Percentiles rank a stretch among this genome's conserved stretches.
Conservation (phyloP, 495 filamentous ascomycete species). For the Aspergillus sclerotioniger region DNA sequence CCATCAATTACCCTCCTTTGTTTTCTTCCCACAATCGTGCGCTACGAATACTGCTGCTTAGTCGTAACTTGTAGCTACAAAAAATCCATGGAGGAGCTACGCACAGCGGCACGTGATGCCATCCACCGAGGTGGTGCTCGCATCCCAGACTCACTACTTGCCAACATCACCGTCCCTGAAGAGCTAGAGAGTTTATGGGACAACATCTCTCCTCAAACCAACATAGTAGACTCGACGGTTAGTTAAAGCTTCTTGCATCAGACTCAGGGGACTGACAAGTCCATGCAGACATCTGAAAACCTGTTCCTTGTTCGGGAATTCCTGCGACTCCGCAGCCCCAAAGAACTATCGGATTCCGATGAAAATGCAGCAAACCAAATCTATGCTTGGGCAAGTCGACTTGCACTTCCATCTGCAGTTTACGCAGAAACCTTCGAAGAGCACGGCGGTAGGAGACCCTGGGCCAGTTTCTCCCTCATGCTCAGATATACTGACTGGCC, state of each 20-base stretch:
- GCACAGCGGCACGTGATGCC: slow-evolving; percentile 28
- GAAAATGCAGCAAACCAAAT: slow-evolving; percentile 26
- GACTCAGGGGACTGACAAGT: slow-evolving; percentile 9
- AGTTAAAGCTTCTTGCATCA: not conserved
- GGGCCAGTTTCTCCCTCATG: not conserved
- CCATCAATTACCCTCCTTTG: not conserved
- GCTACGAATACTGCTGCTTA: too few species aligned
- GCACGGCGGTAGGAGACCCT: slow-evolving; percentile 23
- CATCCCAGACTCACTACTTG: slow-evolving; percentile 15
- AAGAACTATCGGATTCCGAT: slow-evolving; percentile 24
- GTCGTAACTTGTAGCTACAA: not conserved
- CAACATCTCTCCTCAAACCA: slow-evolving; percentile 27
- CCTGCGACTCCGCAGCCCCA: slow-evolving; percentile 22
- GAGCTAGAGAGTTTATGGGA: slow-evolving; percentile 31
- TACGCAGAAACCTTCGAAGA: slow-evolving; percentile 34
- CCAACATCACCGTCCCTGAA: slow-evolving; percentile 6
- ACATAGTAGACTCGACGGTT: slow-evolving; percentile 25
- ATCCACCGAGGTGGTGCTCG: slow-evolving; percentile 19
- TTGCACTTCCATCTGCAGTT: slow-evolving; percentile 34
- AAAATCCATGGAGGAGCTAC: slow-evolving; percentile 33
- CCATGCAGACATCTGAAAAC: slow-evolving; percentile 29
- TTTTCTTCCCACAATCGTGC: not conserved
- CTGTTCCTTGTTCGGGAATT: slow-evolving; percentile 30
- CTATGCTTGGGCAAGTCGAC: slow-evolving; percentile 35
- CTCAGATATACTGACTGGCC: slow-evolving; percentile 8